A percentile compares a stretch with the other conserved stretches of the same genome.
Evolutionary conservation across 2,329 filamentous ascomycete species (phyloP).

Genomic region (Fusarium incarnatum): DNA sequence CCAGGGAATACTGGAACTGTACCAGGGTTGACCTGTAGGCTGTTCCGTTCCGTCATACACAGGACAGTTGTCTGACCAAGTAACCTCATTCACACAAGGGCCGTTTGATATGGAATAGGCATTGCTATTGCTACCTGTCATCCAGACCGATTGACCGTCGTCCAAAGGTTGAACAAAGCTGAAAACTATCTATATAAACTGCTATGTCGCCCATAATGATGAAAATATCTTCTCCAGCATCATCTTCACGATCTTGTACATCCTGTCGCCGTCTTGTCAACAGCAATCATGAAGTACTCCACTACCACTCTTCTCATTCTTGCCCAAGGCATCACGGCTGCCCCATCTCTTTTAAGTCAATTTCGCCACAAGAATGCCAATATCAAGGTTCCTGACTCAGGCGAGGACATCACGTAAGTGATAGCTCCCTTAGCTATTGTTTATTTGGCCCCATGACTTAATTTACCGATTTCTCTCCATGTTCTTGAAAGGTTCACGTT

Average conservation of each 20-base stretch:
- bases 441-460: no score
- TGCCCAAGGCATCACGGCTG: not conserved
- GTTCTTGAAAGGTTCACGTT: no score
- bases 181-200: not conserved
- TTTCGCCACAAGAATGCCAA: not conserved
- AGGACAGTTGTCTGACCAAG: no score
- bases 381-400: fast-evolving
- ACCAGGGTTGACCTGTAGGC: no score
- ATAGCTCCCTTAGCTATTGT: fast-evolving
- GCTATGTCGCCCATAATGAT: fast-evolving
- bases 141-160: no score
- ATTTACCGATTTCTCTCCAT: no score
- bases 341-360: not conserved
- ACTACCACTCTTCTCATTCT: not conserved
- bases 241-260: fast-evolving
- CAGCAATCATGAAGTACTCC: conserved; percentile 11
- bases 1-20: no score
- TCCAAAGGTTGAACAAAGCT: no score
- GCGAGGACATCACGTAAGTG: conserved; percentile 18
- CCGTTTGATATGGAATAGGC: no score
- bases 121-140: no score
- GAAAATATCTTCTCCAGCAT: fast-evolving
- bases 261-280: not conserved
- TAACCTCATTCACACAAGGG: no score
- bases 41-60: no score